phyloP scores from a whole-genome alignment of 2,329 filamentous ascomycete species.

The Ophiostoma perfectum region DNA sequence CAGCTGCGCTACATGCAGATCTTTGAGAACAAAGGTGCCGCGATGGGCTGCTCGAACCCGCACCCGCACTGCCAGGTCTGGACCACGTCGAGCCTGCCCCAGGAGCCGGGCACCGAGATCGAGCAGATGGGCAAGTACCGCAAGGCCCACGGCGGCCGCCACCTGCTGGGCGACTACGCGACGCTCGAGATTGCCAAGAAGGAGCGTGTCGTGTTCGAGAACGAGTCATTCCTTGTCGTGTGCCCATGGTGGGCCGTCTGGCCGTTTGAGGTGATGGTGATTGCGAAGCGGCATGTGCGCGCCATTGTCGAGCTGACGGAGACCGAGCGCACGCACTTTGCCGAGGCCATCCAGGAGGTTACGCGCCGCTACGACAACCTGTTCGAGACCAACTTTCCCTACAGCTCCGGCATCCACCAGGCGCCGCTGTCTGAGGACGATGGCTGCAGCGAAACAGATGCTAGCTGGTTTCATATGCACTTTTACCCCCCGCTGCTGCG shows the following conservation, averaged over 20 bases:
- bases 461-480: slow-evolving; percentile 90
- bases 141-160: slow-evolving; percentile 60
- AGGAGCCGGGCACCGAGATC: slow-evolving; percentile 79
- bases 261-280: slow-evolving; percentile 92
- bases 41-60: slow-evolving; percentile 98
- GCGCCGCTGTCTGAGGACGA: slow-evolving; percentile 58
- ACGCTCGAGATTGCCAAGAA: slow-evolving; percentile 73
- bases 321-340: slow-evolving; percentile 66
- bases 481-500: slow-evolving; percentile 93
- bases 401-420: slow-evolving; percentile 95
- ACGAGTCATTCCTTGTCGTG: slow-evolving; percentile 75
- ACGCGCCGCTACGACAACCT: slow-evolving; percentile 92
- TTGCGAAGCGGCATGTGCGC: slow-evolving; percentile 77
- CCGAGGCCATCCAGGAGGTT: slow-evolving; percentile 80
- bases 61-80: slow-evolving; percentile 96
- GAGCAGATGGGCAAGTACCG: slow-evolving; percentile 74
- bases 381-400: slow-evolving; percentile 94
- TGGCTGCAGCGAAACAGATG: slow-evolving; percentile 70
- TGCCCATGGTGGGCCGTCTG: slow-evolving; percentile 98
- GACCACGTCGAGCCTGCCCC: slow-evolving; percentile 85
- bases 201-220: slow-evolving; percentile 85
- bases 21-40: slow-evolving; percentile 96
- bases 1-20: slow-evolving; percentile 98
- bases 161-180: slow-evolving; percentile 83
- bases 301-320: slow-evolving; percentile 75